These are phyloP conservation scores for Penicillium goetzii DNA, from an alignment of 495 filamentous ascomycete species.

Conservation along the genomic window DNA sequence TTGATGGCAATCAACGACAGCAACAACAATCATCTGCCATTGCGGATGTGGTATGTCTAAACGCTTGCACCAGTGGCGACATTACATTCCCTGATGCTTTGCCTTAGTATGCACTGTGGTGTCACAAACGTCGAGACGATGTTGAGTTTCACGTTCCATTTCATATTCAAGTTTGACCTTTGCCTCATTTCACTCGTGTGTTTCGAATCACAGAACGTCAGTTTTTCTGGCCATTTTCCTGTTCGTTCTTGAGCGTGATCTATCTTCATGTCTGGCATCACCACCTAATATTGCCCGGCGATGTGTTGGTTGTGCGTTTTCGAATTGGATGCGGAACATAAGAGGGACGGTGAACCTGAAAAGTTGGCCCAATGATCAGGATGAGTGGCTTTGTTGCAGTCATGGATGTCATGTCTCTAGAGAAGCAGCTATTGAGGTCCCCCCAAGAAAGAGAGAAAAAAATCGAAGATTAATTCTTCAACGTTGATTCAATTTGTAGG, in stretches of 20 bases:
- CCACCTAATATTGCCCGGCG: background rate
- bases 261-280: background rate
- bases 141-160: background rate
- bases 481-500: background rate
- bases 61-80: background rate
- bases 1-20: constrained; percentile 5
- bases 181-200: background rate
- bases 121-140: background rate
- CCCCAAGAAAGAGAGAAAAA: background rate
- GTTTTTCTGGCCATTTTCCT: background rate
- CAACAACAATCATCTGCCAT: constrained; percentile 4
- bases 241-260: background rate
- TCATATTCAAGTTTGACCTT: background rate
- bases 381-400: background rate
- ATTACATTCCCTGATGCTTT: background rate
- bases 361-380: background rate
- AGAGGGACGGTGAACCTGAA: background rate
- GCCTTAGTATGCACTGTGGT: background rate
- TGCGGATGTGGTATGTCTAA: constrained; percentile 7
- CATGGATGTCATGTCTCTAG: background rate
- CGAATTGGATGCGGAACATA: background rate
- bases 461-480: background rate
- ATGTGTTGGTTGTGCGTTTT: background rate
- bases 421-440: background rate
- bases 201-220: background rate